Conservation (phyloP, 495 filamentous ascomycete genomes). For the Penicillium crystallinum region DNA sequence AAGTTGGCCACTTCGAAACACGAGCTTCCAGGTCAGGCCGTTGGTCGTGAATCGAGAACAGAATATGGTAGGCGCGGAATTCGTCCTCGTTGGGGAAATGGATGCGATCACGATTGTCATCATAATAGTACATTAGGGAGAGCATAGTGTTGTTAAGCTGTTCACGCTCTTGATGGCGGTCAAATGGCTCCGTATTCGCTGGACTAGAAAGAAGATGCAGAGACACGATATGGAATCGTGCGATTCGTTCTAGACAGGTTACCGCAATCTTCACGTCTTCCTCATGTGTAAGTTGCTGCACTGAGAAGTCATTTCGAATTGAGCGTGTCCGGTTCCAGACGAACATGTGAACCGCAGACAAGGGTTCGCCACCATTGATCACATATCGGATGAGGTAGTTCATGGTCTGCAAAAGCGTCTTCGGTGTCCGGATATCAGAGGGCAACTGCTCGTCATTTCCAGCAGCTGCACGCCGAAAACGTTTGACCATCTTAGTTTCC, state of each 20-base stretch:
- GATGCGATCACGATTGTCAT: constrained; percentile 57
- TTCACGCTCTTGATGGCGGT: constrained; percentile 84
- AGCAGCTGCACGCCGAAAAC: constrained; percentile 83
- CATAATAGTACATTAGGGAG: constrained; percentile 84
- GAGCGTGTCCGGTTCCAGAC: constrained; percentile 92
- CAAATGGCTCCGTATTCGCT: constrained; percentile 68
- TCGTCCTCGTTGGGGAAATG: constrained; percentile 72
- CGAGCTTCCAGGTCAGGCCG: constrained; percentile 65
- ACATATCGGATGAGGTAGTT: constrained; percentile 80
- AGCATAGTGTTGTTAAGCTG: constrained; percentile 84
- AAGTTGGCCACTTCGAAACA: constrained; percentile 65
- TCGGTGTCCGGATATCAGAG: constrained; percentile 82
- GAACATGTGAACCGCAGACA: constrained; percentile 73
- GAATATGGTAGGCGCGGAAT: constrained; percentile 83
- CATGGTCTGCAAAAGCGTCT: constrained; percentile 65
- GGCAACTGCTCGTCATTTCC: constrained; percentile 88
- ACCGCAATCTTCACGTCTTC: constrained; percentile 63
- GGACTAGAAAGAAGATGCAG: constrained; percentile 73
- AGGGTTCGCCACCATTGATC: constrained; percentile 54
- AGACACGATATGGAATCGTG: constrained; percentile 84
- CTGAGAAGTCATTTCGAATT: constrained; percentile 90
- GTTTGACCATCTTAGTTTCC: constrained; percentile 72
- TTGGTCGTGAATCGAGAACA: constrained; percentile 73
- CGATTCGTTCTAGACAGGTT: constrained; percentile 81
- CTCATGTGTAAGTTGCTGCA: constrained; percentile 70